These are phyloP conservation scores for Lepidium campestre DNA, from an alignment of 441 rosid genomes.

Conservation along the genomic window DNA sequence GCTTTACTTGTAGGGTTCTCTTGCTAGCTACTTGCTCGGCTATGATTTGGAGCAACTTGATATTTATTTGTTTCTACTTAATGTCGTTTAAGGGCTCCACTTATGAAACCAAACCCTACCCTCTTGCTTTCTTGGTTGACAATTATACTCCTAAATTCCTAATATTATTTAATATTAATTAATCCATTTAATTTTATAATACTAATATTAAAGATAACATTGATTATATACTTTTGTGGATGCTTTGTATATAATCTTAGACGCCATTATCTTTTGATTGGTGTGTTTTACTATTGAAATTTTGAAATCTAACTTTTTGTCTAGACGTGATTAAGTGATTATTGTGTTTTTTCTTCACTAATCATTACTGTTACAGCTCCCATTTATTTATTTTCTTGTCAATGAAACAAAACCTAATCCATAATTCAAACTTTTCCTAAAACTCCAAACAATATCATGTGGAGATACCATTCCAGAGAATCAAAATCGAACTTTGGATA, in stretches of 20 bases:
- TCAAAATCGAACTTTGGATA: too few relatives aligned
- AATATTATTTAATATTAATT: background rate
- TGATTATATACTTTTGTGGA: background rate
- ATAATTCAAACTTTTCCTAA: too few relatives aligned
- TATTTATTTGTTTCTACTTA: constrained; percentile 18
- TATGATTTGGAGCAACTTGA: constrained; percentile 26
- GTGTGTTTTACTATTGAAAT: background rate
- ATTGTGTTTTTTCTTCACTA: background rate
- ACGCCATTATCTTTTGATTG: constrained; percentile 8
- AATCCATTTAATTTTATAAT: background rate
- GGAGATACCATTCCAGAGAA: too few relatives aligned
- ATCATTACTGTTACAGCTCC: background rate
- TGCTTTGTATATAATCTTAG: constrained; percentile 16
- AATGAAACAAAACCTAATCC: too few relatives aligned
- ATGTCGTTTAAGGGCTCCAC: constrained; percentile 24
- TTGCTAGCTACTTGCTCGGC: constrained; percentile 21
- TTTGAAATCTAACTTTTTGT: background rate
- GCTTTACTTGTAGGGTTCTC: constrained; percentile 28
- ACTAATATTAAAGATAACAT: background rate
- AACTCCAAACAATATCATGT: too few relatives aligned
- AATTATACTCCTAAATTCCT: constrained; percentile 1
- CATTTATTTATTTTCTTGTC: too few relatives aligned
- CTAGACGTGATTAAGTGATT: background rate
- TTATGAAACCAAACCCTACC: constrained; percentile 14
- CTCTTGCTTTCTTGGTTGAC: constrained; percentile 16